phyloP scores from a whole-genome alignment of 2,329 filamentous ascomycete species.

The Magnaporthales sp. region DNA sequence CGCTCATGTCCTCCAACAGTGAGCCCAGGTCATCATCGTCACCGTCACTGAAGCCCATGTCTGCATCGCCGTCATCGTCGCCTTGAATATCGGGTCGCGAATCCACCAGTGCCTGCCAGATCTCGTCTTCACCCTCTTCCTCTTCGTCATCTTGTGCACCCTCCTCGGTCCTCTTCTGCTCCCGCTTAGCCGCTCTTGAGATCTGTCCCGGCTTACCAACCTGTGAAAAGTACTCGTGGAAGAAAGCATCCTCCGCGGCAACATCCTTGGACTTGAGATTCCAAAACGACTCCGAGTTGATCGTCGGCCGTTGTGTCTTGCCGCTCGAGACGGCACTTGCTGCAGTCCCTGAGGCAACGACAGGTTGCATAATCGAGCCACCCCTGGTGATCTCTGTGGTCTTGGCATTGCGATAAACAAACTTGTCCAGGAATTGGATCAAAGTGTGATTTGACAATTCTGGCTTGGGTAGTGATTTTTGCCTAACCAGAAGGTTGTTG shows the following conservation, averaged over 20 bases:
- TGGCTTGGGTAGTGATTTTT: slow-evolving; percentile 73
- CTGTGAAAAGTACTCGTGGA: slow-evolving; percentile 90
- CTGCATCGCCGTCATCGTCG: slow-evolving; percentile 38
- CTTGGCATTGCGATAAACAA: slow-evolving; percentile 95
- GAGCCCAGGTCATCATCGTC: slow-evolving; percentile 30
- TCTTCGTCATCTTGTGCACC: slow-evolving; percentile 65
- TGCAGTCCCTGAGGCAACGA: slow-evolving; percentile 43
- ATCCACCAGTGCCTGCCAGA: slow-evolving; percentile 25
- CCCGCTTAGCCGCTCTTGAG: slow-evolving; percentile 40
- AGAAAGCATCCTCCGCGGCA: slow-evolving; percentile 89
- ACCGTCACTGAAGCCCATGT: slow-evolving; percentile 37
- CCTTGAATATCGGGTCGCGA: slow-evolving; percentile 29
- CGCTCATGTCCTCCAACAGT: slow-evolving; percentile 19
- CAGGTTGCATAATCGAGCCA: slow-evolving; percentile 92
- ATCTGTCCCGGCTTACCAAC: slow-evolving; percentile 54
- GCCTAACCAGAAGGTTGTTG: slow-evolving; percentile 56
- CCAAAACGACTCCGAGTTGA: slow-evolving; percentile 91
- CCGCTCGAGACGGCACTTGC: slow-evolving; percentile 49
- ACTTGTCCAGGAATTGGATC: slow-evolving; percentile 93
- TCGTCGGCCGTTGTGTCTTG: slow-evolving; percentile 32
- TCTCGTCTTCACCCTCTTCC: slow-evolving; percentile 32
- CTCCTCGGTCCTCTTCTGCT: slow-evolving; percentile 56
- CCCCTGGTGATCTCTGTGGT: slow-evolving; percentile 59
- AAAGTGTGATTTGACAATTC: slow-evolving; percentile 85
- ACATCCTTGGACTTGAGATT: slow-evolving; percentile 82